Conservation (phyloP, 192 early-diverging fungal species). For the Linnemannia zychae region DNA sequence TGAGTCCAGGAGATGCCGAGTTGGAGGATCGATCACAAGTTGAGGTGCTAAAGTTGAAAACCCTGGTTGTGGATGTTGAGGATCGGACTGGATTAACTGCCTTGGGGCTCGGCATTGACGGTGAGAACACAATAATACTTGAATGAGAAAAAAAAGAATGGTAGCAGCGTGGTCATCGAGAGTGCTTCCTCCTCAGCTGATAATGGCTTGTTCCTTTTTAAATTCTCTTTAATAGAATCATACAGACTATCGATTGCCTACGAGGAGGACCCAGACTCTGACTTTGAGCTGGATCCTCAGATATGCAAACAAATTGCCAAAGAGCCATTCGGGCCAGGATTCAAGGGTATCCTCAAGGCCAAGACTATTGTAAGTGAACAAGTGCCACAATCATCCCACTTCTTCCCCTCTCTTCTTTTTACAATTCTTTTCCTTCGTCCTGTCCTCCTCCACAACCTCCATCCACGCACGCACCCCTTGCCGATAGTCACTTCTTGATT, state of each 20-base stretch:
- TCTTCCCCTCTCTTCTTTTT: not conserved
- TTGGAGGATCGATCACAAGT: constrained; percentile 29
- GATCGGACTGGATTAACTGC: not conserved
- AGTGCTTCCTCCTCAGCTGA: not conserved
- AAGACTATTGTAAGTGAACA: constrained; percentile 29
- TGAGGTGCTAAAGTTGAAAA: not conserved
- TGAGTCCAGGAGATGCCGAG: not conserved
- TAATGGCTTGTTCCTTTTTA: too few relatives aligned
- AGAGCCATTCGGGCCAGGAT: not conserved
- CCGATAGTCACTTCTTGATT: not conserved
- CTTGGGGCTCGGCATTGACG: constrained; percentile 31
- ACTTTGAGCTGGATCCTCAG: constrained; percentile 20
- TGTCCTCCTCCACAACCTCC: not conserved
- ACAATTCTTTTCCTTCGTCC: not conserved
- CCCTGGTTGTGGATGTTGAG: constrained; percentile 16
- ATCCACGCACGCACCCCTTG: not conserved
- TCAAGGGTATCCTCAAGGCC: constrained; percentile 35
- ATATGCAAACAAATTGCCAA: constrained; percentile 17
- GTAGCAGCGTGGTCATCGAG: not conserved
- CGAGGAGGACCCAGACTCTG: constrained; percentile 20
- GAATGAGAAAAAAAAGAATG: not conserved
- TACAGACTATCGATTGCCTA: constrained; percentile 31
- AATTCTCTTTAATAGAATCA: constrained; percentile 18
- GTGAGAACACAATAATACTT: constrained; percentile 4
- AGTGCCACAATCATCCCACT: not conserved